Percentiles rank a stretch among this genome's conserved stretches.
Evolutionary conservation across 2,329 filamentous ascomycete species (phyloP).

Genomic region (Diaporthe humulicola): DNA sequence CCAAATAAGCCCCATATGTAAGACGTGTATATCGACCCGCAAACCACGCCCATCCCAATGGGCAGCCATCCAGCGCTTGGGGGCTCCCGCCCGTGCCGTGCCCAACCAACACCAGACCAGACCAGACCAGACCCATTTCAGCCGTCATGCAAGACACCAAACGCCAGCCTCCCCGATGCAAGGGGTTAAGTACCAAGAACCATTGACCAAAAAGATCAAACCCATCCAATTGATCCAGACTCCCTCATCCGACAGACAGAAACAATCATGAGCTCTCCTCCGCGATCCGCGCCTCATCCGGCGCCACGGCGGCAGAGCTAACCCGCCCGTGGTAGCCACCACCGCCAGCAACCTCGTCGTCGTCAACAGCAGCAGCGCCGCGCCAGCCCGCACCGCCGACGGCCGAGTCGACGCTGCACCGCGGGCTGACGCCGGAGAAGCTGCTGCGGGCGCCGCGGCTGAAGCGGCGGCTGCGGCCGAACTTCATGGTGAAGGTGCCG

Average conservation of each 20-base stretch:
- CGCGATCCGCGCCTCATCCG: slow-evolving; percentile 22
- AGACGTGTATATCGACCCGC: not conserved
- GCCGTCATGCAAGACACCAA: slow-evolving; percentile 10
- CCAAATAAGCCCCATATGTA: not conserved
- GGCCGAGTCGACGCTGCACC: slow-evolving; percentile 41
- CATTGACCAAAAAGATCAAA: not conserved
- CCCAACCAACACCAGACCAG: not conserved
- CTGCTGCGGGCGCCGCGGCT: slow-evolving; percentile 40
- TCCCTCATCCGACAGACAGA: not conserved
- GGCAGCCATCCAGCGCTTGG: slow-evolving; percentile 24
- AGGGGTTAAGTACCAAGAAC: not conserved
- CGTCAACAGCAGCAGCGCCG: not conserved
- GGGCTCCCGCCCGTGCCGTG: slow-evolving; percentile 5
- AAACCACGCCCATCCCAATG: not conserved
- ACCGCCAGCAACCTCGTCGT: not conserved
- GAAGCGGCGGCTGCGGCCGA: slow-evolving; percentile 51
- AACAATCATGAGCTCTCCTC: slow-evolving; percentile 12
- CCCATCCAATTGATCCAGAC: not conserved
- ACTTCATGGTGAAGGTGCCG: slow-evolving; percentile 59
- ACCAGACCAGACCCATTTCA: not conserved
- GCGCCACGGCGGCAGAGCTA: slow-evolving; percentile 21
- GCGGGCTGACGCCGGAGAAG: slow-evolving; percentile 56
- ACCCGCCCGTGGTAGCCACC: not conserved
- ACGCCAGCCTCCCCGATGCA: slow-evolving; percentile 2
- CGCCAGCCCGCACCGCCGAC: not conserved